Evolutionary conservation across 2,329 filamentous ascomycete genomes (phyloP).

Genomic region (Beauveria asiatica): DNA sequence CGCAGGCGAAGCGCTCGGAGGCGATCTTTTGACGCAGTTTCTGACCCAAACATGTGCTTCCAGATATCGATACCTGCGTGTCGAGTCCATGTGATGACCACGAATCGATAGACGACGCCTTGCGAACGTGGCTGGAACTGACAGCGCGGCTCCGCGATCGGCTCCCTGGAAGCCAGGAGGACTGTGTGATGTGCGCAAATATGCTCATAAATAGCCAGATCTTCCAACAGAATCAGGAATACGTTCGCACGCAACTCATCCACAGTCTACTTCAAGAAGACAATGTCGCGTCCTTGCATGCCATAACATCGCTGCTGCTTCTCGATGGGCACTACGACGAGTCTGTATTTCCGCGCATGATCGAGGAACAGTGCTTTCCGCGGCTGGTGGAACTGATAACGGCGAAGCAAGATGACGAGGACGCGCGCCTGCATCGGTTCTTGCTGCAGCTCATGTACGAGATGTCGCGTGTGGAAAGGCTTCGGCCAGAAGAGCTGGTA

Average conservation of each 20-base stretch:
- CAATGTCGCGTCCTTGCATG: constrained; percentile 67
- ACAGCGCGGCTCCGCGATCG: constrained; percentile 68
- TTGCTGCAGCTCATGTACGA: constrained; percentile 89
- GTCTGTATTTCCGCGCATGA: constrained; percentile 76
- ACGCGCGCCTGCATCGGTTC: constrained; percentile 66
- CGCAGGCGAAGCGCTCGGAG: constrained; percentile 13
- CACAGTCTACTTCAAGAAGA: constrained; percentile 89
- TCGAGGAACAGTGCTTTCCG: constrained; percentile 73
- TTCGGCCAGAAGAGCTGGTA: constrained; percentile 67
- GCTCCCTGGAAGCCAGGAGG: constrained; percentile 67
- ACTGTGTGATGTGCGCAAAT: constrained; percentile 72
- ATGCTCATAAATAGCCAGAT: constrained; percentile 67
- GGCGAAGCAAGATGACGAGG: constrained; percentile 52
- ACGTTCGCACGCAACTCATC: constrained; percentile 87
- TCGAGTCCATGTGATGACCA: constrained; percentile 39
- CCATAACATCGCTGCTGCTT: constrained; percentile 75
- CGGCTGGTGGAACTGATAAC: constrained; percentile 76
- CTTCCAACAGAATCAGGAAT: constrained; percentile 67
- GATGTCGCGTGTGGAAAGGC: constrained; percentile 84
- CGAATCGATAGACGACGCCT: constrained; percentile 67
- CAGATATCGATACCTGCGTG: constrained; percentile 42
- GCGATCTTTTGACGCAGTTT: neutral
- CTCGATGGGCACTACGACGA: constrained; percentile 79
- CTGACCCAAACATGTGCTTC: neutral
- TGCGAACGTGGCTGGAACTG: constrained; percentile 76